Conservation (phyloP, 306 rosid genomes). For the Lathyrus oleraceus region DNA sequence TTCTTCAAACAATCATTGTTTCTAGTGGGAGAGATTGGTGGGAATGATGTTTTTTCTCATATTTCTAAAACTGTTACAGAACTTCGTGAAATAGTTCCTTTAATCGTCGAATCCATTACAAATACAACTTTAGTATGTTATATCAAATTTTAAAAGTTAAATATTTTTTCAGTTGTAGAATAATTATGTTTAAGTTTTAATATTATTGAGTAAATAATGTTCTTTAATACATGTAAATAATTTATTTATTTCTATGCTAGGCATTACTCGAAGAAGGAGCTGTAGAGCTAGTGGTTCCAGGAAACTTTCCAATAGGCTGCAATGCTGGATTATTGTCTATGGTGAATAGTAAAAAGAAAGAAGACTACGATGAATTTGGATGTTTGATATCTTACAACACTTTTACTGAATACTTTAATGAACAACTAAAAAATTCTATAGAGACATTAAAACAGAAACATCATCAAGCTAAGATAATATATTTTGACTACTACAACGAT, state of each 20-base stretch:
- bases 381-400: constrained; percentile 48
- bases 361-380: constrained; percentile 40
- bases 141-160: neutral
- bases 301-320: constrained; percentile 7
- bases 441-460: constrained; percentile 19
- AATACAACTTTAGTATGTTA: neutral
- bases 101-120: neutral
- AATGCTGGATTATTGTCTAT: constrained; percentile 9
- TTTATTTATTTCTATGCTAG: neutral
- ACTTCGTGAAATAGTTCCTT: neutral
- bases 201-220: neutral
- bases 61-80: neutral
- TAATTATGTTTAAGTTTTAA: neutral
- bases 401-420: constrained; percentile 37
- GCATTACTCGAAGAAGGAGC: constrained; percentile 11
- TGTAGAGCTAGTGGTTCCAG: neutral
- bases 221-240: neutral
- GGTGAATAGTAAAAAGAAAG: constrained; percentile 13
- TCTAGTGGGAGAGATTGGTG: constrained; percentile 20
- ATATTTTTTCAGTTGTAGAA: neutral
- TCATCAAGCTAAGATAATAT: constrained; percentile 47
- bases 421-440: constrained; percentile 37
- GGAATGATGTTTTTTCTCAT: neutral
- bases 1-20: neutral
- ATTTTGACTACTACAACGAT: constrained; percentile 48